Conservation (phyloP, 73 alveolate species). For the Uronychia setigera region DNA sequence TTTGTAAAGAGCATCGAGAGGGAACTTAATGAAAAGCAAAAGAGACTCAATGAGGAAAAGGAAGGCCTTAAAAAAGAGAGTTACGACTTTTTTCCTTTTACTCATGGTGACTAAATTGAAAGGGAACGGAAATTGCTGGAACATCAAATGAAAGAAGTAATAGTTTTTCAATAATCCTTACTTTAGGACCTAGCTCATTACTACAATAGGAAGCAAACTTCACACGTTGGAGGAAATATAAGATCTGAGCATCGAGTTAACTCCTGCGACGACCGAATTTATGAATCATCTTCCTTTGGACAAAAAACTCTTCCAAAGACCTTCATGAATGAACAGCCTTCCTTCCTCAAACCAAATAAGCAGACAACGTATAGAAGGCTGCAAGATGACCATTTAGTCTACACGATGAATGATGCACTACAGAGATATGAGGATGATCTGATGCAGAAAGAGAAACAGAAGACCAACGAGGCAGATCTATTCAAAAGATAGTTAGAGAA, state of each 20-base stretch:
- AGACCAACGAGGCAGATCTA: slow-evolving; percentile 5
- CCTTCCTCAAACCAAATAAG: slow-evolving; percentile 49
- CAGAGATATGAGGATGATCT: slow-evolving; percentile 45
- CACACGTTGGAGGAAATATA: neutral
- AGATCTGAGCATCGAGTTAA: neutral
- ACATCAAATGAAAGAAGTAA: neutral
- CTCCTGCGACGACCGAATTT: neutral
- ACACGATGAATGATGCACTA: slow-evolving; percentile 52
- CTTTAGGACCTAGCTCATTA: neutral
- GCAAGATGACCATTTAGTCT: slow-evolving; percentile 36
- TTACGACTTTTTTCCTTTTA: neutral
- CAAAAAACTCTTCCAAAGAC: neutral
- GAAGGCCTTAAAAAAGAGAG: neutral
- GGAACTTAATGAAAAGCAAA: neutral
- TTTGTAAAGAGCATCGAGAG: neutral
- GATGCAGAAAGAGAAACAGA: slow-evolving; percentile 10
- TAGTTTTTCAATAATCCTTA: too few relatives aligned
- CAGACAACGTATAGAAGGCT: slow-evolving; percentile 49
- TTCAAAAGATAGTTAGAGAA: neutral
- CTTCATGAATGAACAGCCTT: slow-evolving; percentile 28
- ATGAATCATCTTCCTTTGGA: neutral
- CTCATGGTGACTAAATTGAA: neutral
- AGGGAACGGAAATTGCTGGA: neutral
- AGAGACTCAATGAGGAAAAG: neutral
- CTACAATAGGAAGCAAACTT: neutral